Evolutionary conservation across 371 early-diverging fungal genomes (phyloP), one percentile per base, ranked within the genome.

Genomic region (Caulochytrium protostelioides): DNA sequence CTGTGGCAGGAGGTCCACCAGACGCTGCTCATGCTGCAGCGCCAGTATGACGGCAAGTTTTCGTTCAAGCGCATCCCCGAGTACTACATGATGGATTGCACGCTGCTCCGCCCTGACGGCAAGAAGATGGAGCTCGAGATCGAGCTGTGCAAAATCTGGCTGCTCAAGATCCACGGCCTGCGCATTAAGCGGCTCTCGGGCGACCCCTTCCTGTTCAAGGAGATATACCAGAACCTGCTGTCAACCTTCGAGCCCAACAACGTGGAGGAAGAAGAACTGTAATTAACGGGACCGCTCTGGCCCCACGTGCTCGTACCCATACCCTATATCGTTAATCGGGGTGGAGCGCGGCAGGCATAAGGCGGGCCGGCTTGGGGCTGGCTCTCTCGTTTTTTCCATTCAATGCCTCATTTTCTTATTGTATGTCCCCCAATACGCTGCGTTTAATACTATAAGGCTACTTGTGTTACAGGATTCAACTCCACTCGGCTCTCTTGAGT

Each of bases 131-230:
- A 43, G 30, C 60, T 67, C 41, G 65, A 67, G 44, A 40, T 58
- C 14, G 68, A 67, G 35, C 45, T 67, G 13, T 62, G 60, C 43
- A 65, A 62, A 34, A 49, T 67, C 8, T 65, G 65, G 68, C 44
- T 65, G 32, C 43, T 67, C 22, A 54, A 59, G 21, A 6, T 67
- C 30, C 60, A 62, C 41, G 68, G 62, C 0, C 41, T 65, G 3
- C 39, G 63, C 10, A 47, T 62, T n/a, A 62, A 62, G 54, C 42
- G 66, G 27, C 36, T 62, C 9, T 43, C 51, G 19, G 68, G 68
- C 20, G 56, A 53, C 32, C 50, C 57, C 19, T 42, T 62, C 24
- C 23, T 46, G 16, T 67, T 55, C 44, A 67, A 62, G 37, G 56
- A 58, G 21, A n/a, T 56, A 15, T 62, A 59, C 34, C 17, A 44